These are phyloP conservation scores for Lenzites betulinus DNA, from an alignment of 768 basidiomycete genomes.

Conservation along the genomic window DNA sequence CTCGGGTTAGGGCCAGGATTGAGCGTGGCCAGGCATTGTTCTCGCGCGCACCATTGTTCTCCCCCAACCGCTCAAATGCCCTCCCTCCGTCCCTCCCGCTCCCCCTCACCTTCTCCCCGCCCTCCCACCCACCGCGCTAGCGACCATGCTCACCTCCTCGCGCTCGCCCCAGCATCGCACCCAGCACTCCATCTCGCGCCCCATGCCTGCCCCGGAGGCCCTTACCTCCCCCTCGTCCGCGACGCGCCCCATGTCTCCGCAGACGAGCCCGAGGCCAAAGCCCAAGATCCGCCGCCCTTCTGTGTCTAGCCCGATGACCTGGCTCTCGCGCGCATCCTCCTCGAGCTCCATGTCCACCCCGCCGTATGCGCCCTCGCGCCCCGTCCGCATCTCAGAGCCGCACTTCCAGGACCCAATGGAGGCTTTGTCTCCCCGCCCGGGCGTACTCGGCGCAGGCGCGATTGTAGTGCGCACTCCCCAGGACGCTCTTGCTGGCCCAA, in stretches of 20 bases:
- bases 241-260: slow-evolving; percentile 29
- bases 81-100: background rate
- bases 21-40: slow-evolving; percentile 21
- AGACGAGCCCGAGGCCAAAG: slow-evolving; percentile 26
- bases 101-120: slow-evolving; percentile 6
- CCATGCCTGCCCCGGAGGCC: slow-evolving; percentile 18
- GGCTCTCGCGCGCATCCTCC: slow-evolving; percentile 43
- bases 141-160: slow-evolving; percentile 1
- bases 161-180: slow-evolving; percentile 12
- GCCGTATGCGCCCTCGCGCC: slow-evolving; percentile 38
- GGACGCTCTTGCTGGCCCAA: slow-evolving; percentile 59
- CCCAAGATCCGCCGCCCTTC: slow-evolving; percentile 38
- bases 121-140: slow-evolving; percentile 3
- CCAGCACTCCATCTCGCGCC: slow-evolving; percentile 22
- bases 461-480: slow-evolving; percentile 78
- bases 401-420: slow-evolving; percentile 38
- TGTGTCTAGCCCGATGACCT: slow-evolving; percentile 43
- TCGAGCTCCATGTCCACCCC: slow-evolving; percentile 29
- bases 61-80: slow-evolving; percentile 18
- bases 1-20: slow-evolving; percentile 9
- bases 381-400: slow-evolving; percentile 48
- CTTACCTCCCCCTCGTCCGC: background rate
- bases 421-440: slow-evolving; percentile 40
- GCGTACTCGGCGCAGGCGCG: slow-evolving; percentile 69
- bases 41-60: slow-evolving; percentile 16